Base-by-base conservation (phyloP, 2,329 filamentous ascomycete species). In the Alternaria dauci region DNA sequence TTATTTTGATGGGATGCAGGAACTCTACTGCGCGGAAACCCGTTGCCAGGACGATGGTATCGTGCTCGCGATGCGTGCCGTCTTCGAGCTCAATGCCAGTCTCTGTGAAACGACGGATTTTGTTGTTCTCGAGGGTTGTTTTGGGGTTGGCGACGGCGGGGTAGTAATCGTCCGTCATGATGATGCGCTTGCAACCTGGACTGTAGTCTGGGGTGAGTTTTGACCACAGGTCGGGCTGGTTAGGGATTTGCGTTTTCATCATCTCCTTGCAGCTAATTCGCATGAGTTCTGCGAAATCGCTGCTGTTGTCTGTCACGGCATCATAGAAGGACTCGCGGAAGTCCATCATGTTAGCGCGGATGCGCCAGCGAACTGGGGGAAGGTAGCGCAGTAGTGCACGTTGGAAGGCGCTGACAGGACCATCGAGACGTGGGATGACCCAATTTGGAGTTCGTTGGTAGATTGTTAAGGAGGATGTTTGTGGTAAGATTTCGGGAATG, bases 391-490 rank as follows among this genome's bases (percentile, higher is more conserved):
- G 81, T 3, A 86, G 50, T 14, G 75, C 72, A 26, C 81, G 77
- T 63, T 79, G 76, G 42, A 82, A 59, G 0, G 78, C 55, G 2
- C 82, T 79, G 3, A 88, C 80, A 0, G 80, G 74, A 2, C 72
- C 76, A 58, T 88, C 86, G 3, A 76, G 61, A 16, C 86, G 83
- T 4, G 86, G 85, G 2, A 86, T 80, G 6, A 88, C 73, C 85
- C 86, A 88, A 66, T 88, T 88, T 0, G 87, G 84, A 0, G 85
- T 85, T 16, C 87, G 79, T 68, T 88, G 86, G 71, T 85, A 88
- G 14, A 88, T 76, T 0, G 82, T 84, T 16, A 88, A 72, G 12
- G 81, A 77, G 2, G 81, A 78, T 9, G 82, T 83, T 3, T 81
- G 77, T 43, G 84, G 84, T 2, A 82, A 81, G 34, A 88, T 79